Base-by-base conservation (phyloP, 345 rosid species). In the Clausena lansium region DNA sequence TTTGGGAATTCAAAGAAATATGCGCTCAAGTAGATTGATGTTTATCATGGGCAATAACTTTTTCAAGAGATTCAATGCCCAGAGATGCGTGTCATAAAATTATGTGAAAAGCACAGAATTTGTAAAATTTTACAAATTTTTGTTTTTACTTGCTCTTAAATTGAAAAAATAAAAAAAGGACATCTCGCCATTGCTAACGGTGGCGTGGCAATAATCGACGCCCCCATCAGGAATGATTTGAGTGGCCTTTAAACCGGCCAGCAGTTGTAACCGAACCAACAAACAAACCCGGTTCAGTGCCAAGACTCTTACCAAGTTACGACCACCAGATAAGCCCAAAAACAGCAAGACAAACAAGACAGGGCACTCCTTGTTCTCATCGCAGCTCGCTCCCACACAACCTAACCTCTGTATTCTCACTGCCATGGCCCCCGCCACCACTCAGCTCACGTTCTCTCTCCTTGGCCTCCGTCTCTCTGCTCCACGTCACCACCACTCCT, bases 361-460 rank as follows among this genome's bases (percentile, higher is more conserved):
- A 11, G 2, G 0, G 3, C 50, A 5, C 38, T 64, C 20, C 35
- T 58, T 17, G 17, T 39, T n/a, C 59, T 15, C 64, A 64, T 74
- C 78, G 61, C 20, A 13, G 73, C 79, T 66, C 30, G 32, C 5
- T 32, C 20, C 41, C 65, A 17, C 57, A 17, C 22, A 52, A 17
- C 57, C 0, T 36, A 41, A 39, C 9, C 41, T 19, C 33, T 63
- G 47, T 4, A 4, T 41, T 9, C 27, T 20, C 36, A 36, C 47
- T 17, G 86, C 91, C 73, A 73, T 45, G 50, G 50, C 77, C 35
- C 70, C 82, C 76, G 57, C 82, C 39, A 73, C 80, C 76, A 50
- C 83, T 33, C 80, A 71, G 35, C 62, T 87, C 82, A 59, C 80
- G 41, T 67, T 87, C 59, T 73, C 60, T 73, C 72, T 74, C 15